These are phyloP conservation scores for Jacaranda copaia DNA, from an alignment of 257 asterid genomes.

Conservation along the genomic window DNA sequence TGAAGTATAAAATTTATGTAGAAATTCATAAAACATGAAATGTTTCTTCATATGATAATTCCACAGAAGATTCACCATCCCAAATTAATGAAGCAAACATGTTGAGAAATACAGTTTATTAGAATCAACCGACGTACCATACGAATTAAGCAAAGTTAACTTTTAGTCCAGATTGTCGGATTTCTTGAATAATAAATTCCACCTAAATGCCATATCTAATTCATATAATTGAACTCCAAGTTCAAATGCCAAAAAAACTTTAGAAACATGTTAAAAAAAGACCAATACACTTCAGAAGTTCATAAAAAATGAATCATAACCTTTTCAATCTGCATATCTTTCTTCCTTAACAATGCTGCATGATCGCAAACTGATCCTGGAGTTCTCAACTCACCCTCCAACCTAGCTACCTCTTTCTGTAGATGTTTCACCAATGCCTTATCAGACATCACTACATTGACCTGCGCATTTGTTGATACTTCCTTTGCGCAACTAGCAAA, in stretches of 20 bases:
- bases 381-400: slow-evolving; percentile 86
- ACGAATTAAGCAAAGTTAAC: background rate
- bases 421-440: slow-evolving; percentile 98
- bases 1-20: background rate
- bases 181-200: slow-evolving; percentile 9
- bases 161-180: slow-evolving; percentile 4
- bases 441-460: slow-evolving; percentile 99
- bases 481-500: slow-evolving; percentile 95
- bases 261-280: background rate
- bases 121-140: background rate
- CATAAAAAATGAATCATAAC: slow-evolving; percentile 43
- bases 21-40: background rate
- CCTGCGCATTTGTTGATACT: slow-evolving; percentile 96
- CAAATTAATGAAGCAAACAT: background rate
- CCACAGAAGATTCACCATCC: slow-evolving; percentile 7
- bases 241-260: slow-evolving; percentile 15
- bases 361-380: slow-evolving; percentile 83
- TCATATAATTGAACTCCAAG: background rate
- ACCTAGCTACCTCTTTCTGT: slow-evolving; percentile 95
- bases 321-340: slow-evolving; percentile 92
- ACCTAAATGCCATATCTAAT: slow-evolving; percentile 2
- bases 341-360: slow-evolving; percentile 73
- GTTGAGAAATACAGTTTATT: background rate
- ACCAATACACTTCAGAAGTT: slow-evolving; percentile 10
- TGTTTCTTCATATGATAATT: background rate